phyloP scores from a whole-genome alignment of 495 filamentous ascomycete species.

The Tuber aestivum region DNA sequence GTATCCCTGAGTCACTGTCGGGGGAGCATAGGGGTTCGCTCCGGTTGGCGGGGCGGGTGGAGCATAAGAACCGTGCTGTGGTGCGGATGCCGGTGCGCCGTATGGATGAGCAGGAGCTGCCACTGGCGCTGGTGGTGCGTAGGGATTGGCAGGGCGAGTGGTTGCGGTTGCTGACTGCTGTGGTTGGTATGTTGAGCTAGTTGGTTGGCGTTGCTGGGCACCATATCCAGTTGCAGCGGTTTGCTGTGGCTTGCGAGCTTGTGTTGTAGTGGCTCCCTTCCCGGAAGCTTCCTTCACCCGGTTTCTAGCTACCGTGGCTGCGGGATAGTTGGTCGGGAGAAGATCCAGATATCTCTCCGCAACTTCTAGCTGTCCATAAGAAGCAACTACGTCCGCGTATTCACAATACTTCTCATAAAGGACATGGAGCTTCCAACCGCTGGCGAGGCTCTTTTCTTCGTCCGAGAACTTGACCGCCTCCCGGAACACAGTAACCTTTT shows the following conservation, averaged over 20 bases:
- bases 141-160: slow-evolving; percentile 36
- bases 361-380: slow-evolving; percentile 76
- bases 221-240: slow-evolving; percentile 42
- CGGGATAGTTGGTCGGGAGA: slow-evolving; percentile 76
- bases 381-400: slow-evolving; percentile 90
- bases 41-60: slow-evolving; percentile 42
- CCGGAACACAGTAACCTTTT: slow-evolving; percentile 97
- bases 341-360: slow-evolving; percentile 90
- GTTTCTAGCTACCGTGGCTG: slow-evolving; percentile 79
- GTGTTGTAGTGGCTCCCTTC: slow-evolving; percentile 50
- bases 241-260: slow-evolving; percentile 32
- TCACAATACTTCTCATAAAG: slow-evolving; percentile 95
- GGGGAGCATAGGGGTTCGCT: neutral
- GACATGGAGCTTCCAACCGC: slow-evolving; percentile 80
- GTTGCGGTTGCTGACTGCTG: slow-evolving; percentile 43
- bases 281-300: slow-evolving; percentile 79
- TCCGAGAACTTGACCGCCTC: slow-evolving; percentile 89
- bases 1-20: slow-evolving; percentile 17
- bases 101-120: slow-evolving; percentile 29
- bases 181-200: slow-evolving; percentile 44
- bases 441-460: slow-evolving; percentile 58
- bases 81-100: slow-evolving; percentile 44
- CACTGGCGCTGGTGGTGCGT: slow-evolving; percentile 37
- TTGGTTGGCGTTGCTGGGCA: slow-evolving; percentile 43
- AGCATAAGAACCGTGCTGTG: slow-evolving; percentile 58